Conservation (phyloP, 164 flowering plant genomes). For the Kalanchoe fedtschenkoi region DNA sequence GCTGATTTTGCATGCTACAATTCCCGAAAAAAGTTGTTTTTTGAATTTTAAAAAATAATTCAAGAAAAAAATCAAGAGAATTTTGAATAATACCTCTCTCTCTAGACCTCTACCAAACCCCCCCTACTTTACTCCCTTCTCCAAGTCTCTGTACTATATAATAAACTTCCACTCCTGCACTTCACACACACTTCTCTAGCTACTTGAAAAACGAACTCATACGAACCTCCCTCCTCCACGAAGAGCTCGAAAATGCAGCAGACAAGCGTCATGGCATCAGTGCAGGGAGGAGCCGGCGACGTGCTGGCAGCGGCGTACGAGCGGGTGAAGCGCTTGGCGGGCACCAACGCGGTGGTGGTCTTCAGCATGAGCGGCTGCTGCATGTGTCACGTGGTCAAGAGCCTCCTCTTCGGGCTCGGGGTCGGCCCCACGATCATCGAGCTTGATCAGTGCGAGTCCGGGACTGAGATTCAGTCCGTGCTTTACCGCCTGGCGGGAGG, state of each 20-base stretch:
- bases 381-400: conserved; percentile 77
- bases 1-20: conserved; percentile 3
- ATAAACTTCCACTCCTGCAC: not conserved
- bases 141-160: not conserved
- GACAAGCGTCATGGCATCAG: no score
- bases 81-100: no score
- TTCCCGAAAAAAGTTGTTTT: not conserved
- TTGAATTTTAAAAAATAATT: not conserved
- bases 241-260: not conserved
- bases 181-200: not conserved
- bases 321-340: conserved; percentile 31
- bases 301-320: conserved; percentile 12
- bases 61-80: not conserved
- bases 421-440: conserved; percentile 66
- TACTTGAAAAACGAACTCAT: no score
- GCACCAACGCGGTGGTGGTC: conserved; percentile 63
- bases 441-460: conserved; percentile 42
- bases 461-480: conserved; percentile 37
- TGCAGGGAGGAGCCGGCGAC: not conserved
- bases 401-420: conserved; percentile 57
- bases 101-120: not conserved
- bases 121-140: not conserved
- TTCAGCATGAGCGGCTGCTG: conserved; percentile 68
- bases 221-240: no score
- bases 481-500: conserved; percentile 32